A percentile compares a stretch with the other conserved stretches of the same genome.
These are phyloP conservation scores for Naganishia vishniacii DNA, from an alignment of 768 basidiomycete genomes.

Conservation along the genomic window DNA sequence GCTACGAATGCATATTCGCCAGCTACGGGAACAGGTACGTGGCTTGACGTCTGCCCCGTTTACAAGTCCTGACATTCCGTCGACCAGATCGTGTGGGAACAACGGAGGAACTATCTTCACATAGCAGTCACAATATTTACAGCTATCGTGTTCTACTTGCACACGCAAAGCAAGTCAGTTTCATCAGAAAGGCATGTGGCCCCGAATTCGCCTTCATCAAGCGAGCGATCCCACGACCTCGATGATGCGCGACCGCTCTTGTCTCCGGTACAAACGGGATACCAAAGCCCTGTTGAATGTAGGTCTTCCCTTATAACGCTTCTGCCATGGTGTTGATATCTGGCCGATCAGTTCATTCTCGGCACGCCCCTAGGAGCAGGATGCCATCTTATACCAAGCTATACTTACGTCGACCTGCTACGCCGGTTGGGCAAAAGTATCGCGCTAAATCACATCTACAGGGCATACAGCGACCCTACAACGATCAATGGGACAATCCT, in stretches of 20 bases:
- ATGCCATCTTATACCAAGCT: not conserved
- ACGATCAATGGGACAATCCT: not conserved
- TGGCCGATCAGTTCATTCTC: not conserved
- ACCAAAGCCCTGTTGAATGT: not conserved
- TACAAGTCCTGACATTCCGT: not conserved
- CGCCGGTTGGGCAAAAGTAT: conserved; percentile 5
- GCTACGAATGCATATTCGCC: conserved; percentile 64
- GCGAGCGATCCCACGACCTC: not conserved
- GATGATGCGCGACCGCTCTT: not conserved
- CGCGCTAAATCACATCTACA: not conserved
- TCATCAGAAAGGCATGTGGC: too few species aligned
- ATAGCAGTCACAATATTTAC: conserved; percentile 75
- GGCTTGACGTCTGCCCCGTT: not conserved
- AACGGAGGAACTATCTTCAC: conserved; percentile 76
- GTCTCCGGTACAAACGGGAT: not conserved
- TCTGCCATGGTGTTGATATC: not conserved
- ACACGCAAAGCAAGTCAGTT: not conserved
- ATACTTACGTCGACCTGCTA: not conserved
- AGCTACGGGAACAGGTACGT: conserved; percentile 72
- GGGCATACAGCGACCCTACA: not conserved
- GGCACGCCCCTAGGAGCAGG: not conserved
- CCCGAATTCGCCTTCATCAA: not conserved
- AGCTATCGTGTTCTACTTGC: conserved; percentile 51
- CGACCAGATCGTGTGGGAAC: conserved; percentile 71
- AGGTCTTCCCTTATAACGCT: not conserved